phyloP scores from a whole-genome alignment of 768 basidiomycete species.

The Mycena belliarum region DNA sequence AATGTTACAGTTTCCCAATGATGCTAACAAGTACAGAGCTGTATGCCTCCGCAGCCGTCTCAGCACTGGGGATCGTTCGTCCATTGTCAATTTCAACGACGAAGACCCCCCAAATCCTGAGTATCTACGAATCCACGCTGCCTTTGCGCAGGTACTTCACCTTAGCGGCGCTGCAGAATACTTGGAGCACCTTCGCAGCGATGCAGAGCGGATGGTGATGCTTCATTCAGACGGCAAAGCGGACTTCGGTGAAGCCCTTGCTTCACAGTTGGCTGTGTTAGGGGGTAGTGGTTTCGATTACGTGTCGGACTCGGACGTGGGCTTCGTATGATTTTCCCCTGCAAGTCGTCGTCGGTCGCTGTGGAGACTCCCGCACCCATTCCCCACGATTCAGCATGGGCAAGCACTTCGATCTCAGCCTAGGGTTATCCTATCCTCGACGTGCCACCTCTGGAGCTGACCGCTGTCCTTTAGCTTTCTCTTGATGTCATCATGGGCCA shows the following conservation, averaged over 20 bases:
- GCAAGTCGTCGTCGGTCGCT: too few species aligned
- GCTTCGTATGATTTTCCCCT: too few species aligned
- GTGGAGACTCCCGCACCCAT: too few species aligned
- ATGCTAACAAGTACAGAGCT: constrained; percentile 1
- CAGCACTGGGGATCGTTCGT: not conserved
- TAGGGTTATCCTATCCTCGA: too few species aligned
- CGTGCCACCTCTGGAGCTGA: too few species aligned
- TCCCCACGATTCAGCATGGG: too few species aligned
- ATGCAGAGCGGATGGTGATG: constrained; percentile 6
- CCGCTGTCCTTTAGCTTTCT: too few species aligned
- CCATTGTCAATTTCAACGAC: not conserved
- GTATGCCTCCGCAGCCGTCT: constrained; percentile 1
- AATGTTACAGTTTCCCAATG: constrained; percentile 7
- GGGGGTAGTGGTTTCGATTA: too few species aligned
- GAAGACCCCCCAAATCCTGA: constrained; percentile 4
- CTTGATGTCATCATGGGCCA: too few species aligned
- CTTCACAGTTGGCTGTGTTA: not conserved
- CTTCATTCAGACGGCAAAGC: not conserved
- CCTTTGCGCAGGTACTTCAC: not conserved
- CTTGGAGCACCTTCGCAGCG: not conserved
- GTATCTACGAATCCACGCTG: constrained; percentile 2
- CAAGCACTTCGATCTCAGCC: too few species aligned
- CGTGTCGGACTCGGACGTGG: too few species aligned
- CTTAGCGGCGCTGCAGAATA: constrained; percentile 2
- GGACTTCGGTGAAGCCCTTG: constrained; percentile 1